Evolutionary conservation across 495 filamentous ascomycete genomes (phyloP), one percentile per base, ranked within the genome.

Genomic region (Penicillium longicatenatum): DNA sequence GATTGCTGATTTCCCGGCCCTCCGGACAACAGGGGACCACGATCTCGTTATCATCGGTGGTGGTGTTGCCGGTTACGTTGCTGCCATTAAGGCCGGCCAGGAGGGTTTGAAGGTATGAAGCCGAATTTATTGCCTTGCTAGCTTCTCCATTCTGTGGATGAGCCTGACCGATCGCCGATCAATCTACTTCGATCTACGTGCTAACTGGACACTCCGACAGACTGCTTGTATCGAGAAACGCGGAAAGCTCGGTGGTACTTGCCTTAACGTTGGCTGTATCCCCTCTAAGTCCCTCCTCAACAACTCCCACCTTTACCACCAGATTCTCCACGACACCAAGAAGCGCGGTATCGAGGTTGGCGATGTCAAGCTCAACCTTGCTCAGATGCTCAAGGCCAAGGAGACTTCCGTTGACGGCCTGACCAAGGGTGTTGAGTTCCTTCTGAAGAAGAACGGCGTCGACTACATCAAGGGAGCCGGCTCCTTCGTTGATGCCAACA

Each of bases 231-330:
- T 98, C 81, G 94, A 98, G 81, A 98, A 98, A 83, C 92, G 94
- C 68, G 94, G 93, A 63, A 83, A 84, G 55, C 88, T 98, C 65
- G 94, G 94, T 64, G 94, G 94, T 68, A 98, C 94, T 61, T 98
- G 94, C 82, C 81, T 98, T 66, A 98, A 98, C 79, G 94, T 98
- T 72, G 94, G 94, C 76, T 98, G 94, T 79, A 98, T 98, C 68
- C 94, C 94, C 45, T 98, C 94, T 56, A 98, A 98, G 78, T 97
- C 94, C 47, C 91, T 98, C 65, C 91, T 98, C 72, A 98, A 98
- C 87, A 98, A 98, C 83, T 97, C 95, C 62, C 91, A 96, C 75
- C 86, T 98, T 52, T 98, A 98, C 84, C 94, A 98, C 82, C 89
- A 92, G 79, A 89, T 97, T 67, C 86, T 93, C 43, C 94, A 98